Conservation (phyloP, 2,329 filamentous ascomycete genomes). For the Colletotrichum endophyticum region DNA sequence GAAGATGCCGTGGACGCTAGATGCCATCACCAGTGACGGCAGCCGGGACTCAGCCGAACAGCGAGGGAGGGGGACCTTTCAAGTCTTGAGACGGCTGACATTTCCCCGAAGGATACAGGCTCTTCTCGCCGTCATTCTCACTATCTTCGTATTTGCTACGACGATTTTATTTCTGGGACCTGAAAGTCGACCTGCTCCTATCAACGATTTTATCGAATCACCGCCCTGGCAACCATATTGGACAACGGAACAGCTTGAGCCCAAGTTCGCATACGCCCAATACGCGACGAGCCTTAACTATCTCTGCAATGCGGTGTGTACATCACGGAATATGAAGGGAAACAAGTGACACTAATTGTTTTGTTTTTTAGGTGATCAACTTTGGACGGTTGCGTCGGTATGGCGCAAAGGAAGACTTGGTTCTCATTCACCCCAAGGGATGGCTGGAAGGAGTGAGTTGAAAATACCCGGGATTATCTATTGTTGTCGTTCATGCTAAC, state of each 20-base stretch:
- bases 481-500: neutral
- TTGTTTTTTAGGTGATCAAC: slow-evolving; percentile 41
- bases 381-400: slow-evolving; percentile 48
- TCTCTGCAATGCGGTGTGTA: slow-evolving; percentile 47
- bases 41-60: neutral
- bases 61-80: neutral
- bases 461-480: too few species aligned
- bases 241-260: neutral
- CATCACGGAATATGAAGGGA: accelerated
- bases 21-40: neutral
- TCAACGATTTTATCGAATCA: neutral
- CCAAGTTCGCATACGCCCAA: slow-evolving; percentile 50
- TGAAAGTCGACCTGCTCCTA: neutral
- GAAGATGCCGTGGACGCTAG: neutral
- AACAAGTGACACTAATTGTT: neutral
- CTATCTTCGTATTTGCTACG: neutral
- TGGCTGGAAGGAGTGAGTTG: neutral
- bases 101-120: neutral
- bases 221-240: neutral
- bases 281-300: slow-evolving; percentile 52
- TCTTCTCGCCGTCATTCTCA: neutral
- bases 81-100: neutral
- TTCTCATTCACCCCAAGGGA: slow-evolving; percentile 48
- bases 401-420: slow-evolving; percentile 44
- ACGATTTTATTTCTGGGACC: neutral